These are phyloP conservation scores for Euphorbia peplus DNA, from an alignment of 345 rosid species.

Conservation along the genomic window DNA sequence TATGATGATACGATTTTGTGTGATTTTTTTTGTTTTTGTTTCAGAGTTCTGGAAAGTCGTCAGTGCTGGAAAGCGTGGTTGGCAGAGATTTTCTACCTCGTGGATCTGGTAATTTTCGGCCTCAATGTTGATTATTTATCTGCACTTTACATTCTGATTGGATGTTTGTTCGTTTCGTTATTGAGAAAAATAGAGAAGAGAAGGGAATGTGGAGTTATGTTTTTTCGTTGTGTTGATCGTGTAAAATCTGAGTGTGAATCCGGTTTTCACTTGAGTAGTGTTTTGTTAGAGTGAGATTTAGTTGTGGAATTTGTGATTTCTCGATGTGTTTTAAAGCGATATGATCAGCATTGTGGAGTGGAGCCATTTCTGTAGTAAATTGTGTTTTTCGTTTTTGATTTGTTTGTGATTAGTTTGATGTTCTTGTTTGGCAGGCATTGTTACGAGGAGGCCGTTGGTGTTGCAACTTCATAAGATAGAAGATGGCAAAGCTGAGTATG, in stretches of 20 bases:
- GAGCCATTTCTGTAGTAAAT: neutral
- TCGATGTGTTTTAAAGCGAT: slow-evolving; percentile 2
- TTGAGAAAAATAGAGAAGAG: neutral
- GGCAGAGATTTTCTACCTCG: slow-evolving; percentile 98
- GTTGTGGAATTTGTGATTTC: neutral
- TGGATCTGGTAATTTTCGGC: slow-evolving; percentile 75
- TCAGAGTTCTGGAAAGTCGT: slow-evolving; percentile 96
- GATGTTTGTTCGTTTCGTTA: neutral
- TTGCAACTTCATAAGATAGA: slow-evolving; percentile 93
- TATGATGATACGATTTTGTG: neutral
- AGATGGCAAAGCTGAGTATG: slow-evolving; percentile 67
- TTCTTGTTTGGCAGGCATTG: slow-evolving; percentile 58
- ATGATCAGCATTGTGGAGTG: neutral
- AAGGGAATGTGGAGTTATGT: neutral
- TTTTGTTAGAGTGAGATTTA: neutral
- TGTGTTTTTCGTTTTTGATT: neutral
- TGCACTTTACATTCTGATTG: slow-evolving; percentile 10
- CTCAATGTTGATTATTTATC: slow-evolving; percentile 3
- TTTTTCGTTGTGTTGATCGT: neutral
- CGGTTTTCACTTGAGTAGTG: neutral
- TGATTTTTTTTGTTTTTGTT: neutral
- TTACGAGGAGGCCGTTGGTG: slow-evolving; percentile 94
- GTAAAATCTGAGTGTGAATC: neutral
- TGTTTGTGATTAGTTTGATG: neutral
- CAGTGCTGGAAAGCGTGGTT: slow-evolving; percentile 93